Evolutionary conservation across 768 basidiomycete species (phyloP), one percentile per base, ranked within the genome.

Genomic region (Asterophora lycoperdoides): DNA sequence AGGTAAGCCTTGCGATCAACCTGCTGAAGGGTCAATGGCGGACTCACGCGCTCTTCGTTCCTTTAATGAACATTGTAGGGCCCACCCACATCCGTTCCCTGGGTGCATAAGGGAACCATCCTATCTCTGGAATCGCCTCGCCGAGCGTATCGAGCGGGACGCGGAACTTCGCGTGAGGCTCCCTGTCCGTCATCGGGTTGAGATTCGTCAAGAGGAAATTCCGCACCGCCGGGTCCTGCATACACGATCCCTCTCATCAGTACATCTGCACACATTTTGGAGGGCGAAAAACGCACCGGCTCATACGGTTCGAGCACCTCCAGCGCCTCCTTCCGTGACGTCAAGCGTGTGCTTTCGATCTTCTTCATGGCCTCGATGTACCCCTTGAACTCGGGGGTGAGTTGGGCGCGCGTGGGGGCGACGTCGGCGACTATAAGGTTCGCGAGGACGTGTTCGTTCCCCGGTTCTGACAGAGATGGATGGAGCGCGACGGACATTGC

Each of bases 161-260:
- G 8, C 81, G 80, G 66, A 92, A 92, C 44, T 69, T 72, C 14
- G 83, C 63, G 51, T 60, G 48, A 42, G 68, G 58, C 23, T 64
- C 53, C 43, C 63, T 29, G 26, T 23, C 26, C 14, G 60, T 55
- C 3, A 63, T 47, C 17, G 71, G 66, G 14, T 75, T 60, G 23
- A 90, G 73, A 67, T 94, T 94, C 8, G 92, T 93, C 29, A 93
- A 70, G 18, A 94, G 71, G 69, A 92, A 94, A 17, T 84, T 79
- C 15, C 88, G 80, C 17, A 86, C 73, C 39, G 70, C 65, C 1
- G 83, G 67, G 41, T 88, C 81, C 91, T 93, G 9, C 8, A 13
- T 32, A 13, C 30, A 3, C 30, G 30, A n/a, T 34, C 9, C 23
- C 23, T 17, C 35, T 15, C 18, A 38, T 28, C 26, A 41, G 19